Conservation (phyloP, 768 basidiomycete genomes). For the Hygrophorus pudorinus region DNA sequence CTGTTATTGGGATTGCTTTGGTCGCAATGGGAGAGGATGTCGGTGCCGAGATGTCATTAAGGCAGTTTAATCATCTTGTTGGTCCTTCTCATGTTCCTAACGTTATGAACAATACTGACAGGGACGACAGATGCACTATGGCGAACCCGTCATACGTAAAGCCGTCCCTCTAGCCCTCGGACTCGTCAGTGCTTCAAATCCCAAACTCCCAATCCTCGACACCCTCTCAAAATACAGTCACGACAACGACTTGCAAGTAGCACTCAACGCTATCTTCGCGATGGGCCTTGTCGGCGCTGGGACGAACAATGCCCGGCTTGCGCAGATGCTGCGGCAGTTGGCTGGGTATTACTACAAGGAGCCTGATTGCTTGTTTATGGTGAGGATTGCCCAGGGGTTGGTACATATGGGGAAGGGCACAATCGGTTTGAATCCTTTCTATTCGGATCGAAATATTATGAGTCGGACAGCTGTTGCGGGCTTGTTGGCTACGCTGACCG, state of each 20-base stretch:
- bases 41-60: conserved; percentile 93
- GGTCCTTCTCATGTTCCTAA: conserved; percentile 17
- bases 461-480: conserved; percentile 84
- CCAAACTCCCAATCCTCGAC: conserved; percentile 88
- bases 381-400: conserved; percentile 89
- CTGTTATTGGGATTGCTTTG: conserved; percentile 87
- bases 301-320: conserved; percentile 96
- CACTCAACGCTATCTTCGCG: conserved; percentile 93
- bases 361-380: conserved; percentile 92
- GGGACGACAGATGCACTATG: conserved; percentile 87
- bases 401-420: conserved; percentile 99
- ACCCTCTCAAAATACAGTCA: conserved; percentile 98
- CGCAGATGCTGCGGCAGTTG: conserved; percentile 94
- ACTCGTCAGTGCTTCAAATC: conserved; percentile 91
- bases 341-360: conserved; percentile 99
- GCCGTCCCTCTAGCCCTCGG: conserved; percentile 92
- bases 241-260: conserved; percentile 95
- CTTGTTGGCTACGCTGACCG: conserved; percentile 75
- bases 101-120: neutral
- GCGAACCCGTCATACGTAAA: conserved; percentile 87
- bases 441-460: conserved; percentile 85
- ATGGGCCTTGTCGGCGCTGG: conserved; percentile 99
- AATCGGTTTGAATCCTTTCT: conserved; percentile 95
- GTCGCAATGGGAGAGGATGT: conserved; percentile 99
- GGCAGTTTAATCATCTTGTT: conserved; percentile 96